These are phyloP conservation scores for Oryza brachyantha DNA, from an alignment of 176 grass and related monocot species.

Conservation along the genomic window DNA sequence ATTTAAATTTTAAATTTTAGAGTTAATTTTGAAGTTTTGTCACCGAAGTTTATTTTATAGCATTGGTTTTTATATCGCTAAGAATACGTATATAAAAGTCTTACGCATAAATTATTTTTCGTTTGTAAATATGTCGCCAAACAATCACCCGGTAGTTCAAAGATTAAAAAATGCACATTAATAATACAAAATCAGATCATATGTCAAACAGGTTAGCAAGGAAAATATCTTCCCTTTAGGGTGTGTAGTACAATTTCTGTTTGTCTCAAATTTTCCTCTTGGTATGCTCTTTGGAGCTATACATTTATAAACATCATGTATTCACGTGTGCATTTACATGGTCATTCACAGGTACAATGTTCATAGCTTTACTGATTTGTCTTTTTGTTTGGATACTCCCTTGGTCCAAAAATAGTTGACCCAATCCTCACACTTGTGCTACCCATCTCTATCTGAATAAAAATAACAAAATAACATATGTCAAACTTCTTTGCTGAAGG, in stretches of 20 bases:
- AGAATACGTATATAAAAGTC: too few relatives aligned
- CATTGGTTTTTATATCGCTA: too few relatives aligned
- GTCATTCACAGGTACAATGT: not conserved
- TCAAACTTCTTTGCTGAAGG: not conserved
- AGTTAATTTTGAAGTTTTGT: too few relatives aligned
- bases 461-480: not conserved
- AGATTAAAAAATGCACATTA: not conserved
- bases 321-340: conserved; percentile 8
- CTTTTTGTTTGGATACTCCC: conserved; percentile 69
- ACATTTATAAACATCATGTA: not conserved
- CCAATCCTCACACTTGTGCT: conserved; percentile 78
- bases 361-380: conserved; percentile 3
- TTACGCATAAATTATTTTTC: too few relatives aligned
- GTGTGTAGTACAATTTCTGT: not conserved
- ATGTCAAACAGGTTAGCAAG: not conserved
- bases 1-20: too few relatives aligned
- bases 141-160: not conserved
- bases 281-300: not conserved
- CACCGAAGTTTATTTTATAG: too few relatives aligned
- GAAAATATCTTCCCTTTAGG: too few relatives aligned
- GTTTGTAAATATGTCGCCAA: too few relatives aligned
- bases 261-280: not conserved
- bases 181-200: not conserved
- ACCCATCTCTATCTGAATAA: conserved; percentile 64
- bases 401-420: conserved; percentile 77